These are phyloP conservation scores for Emergomyces pasteurianus DNA, from an alignment of 2,329 filamentous ascomycete species.

Conservation along the genomic window DNA sequence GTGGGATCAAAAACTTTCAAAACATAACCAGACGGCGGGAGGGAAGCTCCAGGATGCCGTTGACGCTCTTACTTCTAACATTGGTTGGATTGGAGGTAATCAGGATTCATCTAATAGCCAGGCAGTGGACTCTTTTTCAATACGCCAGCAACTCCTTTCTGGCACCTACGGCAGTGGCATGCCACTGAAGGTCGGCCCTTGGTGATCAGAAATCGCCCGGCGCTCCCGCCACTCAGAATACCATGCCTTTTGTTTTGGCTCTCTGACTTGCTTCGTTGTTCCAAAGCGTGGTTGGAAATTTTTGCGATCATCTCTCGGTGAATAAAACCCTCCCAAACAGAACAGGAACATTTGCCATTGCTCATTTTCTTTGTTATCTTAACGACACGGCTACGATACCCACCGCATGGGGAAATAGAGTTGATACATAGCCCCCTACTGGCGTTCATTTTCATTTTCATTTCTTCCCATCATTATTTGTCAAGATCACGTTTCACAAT, in stretches of 20 bases:
- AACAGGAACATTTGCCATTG: not conserved
- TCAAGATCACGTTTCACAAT: not conserved
- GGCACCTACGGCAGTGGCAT: slow-evolving; percentile 45
- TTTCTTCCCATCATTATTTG: slow-evolving; percentile 5
- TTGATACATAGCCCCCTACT: slow-evolving; percentile 12
- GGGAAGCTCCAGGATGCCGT: slow-evolving; percentile 72
- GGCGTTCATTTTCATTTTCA: slow-evolving; percentile 19
- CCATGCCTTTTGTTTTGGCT: not conserved
- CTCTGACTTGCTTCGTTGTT: not conserved
- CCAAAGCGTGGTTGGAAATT: too few species aligned
- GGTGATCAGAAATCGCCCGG: slow-evolving; percentile 26
- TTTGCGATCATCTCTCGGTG: not conserved
- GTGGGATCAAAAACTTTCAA: slow-evolving; percentile 79
- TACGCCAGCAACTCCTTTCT: slow-evolving; percentile 45
- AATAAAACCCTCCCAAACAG: not conserved
- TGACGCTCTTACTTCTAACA: slow-evolving; percentile 57
- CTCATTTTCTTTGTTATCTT: slow-evolving; percentile 12
- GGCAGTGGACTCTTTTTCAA: slow-evolving; percentile 32
- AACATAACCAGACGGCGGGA: slow-evolving; percentile 77
- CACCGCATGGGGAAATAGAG: slow-evolving; percentile 15
- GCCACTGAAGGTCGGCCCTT: slow-evolving; percentile 45
- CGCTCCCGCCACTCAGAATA: not conserved
- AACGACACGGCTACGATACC: slow-evolving; percentile 36
- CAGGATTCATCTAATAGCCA: slow-evolving; percentile 19
- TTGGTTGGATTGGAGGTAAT: slow-evolving; percentile 63